These are phyloP conservation scores for Verbascum thapsus DNA, from an alignment of 257 asterid genomes.

Conservation along the genomic window DNA sequence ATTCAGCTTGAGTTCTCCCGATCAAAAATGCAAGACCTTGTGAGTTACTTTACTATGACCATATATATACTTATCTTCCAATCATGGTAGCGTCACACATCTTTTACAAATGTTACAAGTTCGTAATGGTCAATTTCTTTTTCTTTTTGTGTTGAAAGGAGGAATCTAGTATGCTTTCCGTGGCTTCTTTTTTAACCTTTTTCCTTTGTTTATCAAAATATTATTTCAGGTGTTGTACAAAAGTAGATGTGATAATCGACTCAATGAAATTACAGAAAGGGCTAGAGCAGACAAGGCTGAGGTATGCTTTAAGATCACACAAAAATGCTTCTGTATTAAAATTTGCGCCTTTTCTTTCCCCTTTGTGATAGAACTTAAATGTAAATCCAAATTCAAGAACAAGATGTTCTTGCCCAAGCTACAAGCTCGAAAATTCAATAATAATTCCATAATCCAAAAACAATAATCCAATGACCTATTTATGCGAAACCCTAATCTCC, in stretches of 20 bases:
- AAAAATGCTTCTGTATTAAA: slow-evolving; percentile 20
- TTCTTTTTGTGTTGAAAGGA: slow-evolving; percentile 1
- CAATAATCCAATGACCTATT: too few species aligned
- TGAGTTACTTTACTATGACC: slow-evolving; percentile 44
- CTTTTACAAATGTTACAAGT: neutral
- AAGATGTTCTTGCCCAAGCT: too few species aligned
- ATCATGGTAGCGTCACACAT: slow-evolving; percentile 19
- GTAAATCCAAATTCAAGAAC: too few species aligned
- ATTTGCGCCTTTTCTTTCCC: neutral
- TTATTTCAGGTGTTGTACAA: slow-evolving; percentile 78
- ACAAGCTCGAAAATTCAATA: too few species aligned
- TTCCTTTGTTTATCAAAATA: slow-evolving; percentile 28
- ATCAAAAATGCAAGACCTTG: slow-evolving; percentile 98
- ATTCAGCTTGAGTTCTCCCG: slow-evolving; percentile 93
- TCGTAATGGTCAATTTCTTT: slow-evolving; percentile 15
- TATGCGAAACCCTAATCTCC: too few species aligned
- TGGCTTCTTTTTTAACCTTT: neutral
- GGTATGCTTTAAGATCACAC: slow-evolving; percentile 45
- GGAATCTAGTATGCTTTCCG: neutral
- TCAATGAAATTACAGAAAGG: slow-evolving; percentile 95
- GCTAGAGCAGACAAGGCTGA: slow-evolving; percentile 91
- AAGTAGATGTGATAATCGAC: slow-evolving; percentile 98
- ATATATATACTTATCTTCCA: slow-evolving; percentile 22
- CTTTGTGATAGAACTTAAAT: slow-evolving; percentile 6
- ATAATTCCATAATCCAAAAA: too few species aligned